Evolutionary conservation across 2,329 filamentous ascomycete species (phyloP), one percentile per base, ranked within the genome.

Genomic region (Clarireedia monteithiana): DNA sequence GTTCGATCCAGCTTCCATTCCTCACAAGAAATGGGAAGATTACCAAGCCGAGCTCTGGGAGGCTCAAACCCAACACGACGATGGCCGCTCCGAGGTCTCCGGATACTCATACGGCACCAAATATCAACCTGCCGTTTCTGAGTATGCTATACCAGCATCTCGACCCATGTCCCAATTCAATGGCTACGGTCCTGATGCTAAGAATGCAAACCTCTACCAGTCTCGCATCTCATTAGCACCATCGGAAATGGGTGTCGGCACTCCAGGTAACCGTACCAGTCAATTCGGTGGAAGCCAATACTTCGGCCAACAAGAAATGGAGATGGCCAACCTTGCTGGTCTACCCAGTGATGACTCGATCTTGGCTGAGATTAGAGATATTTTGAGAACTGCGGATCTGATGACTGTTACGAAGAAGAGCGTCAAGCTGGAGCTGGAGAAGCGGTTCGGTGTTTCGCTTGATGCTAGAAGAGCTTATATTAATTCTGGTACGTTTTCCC

Each of bases 371-470:
- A 99, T 99, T 65, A 83, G 94, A 51, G 91, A 96, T 68, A 96
- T 99, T 61, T 76, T 99, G 60, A 82, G 85, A 64, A 95, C 88
- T 12, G 91, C 91, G 2, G 94, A 99, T 73, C 75, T 99, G 68
- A 99, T 99, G 94, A 91, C 83, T 4, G 89, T 99, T 45, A 99
- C 94, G 63, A 99, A 99, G 84, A 99, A 99, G 83, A 90, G 88
- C 66, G 88, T 99, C 73, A 97, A 97, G 80, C 75, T 82, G 64
- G 94, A 99, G 75, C 75, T 99, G 57, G 94, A 99, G 78, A 83
- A 84, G 67, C 82, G 91, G 60, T 99, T 99, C 68, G 89, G 88
- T 59, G 85, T 95, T 60, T 82, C 85, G 58, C 80, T 99, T 58
- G 91, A 97, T 70, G 78, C 84, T 53, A 95, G 89, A 80, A 86